phyloP scores from a whole-genome alignment of 1,284 basidiomycete genomes.

The Trichosporon faecale region DNA sequence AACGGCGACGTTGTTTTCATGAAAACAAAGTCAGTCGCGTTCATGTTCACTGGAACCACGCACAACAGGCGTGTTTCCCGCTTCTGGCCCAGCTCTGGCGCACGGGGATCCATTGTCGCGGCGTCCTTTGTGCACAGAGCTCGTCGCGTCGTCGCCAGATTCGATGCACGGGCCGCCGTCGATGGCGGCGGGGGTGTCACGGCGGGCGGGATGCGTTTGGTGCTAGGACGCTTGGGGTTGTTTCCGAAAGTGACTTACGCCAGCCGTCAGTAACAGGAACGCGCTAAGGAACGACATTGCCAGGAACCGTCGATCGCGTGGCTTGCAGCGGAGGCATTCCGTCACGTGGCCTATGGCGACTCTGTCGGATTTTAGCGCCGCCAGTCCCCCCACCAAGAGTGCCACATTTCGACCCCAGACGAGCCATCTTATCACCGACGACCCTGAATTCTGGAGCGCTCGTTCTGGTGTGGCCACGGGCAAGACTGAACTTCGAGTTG shows the following conservation, averaged over 20 bases:
- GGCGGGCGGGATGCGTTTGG: background rate
- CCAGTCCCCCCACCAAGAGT: background rate
- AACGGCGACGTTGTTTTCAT: background rate
- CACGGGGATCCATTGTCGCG: background rate
- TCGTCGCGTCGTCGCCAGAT: background rate
- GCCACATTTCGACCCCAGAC: background rate
- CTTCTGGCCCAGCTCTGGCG: background rate
- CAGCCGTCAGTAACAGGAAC: background rate
- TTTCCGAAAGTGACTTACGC: slow-evolving; percentile 10
- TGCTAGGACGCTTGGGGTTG: background rate
- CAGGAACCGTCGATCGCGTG: background rate
- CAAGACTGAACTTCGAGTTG: slow-evolving; percentile 6
- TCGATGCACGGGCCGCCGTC: slow-evolving; percentile 7
- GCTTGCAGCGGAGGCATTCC: background rate
- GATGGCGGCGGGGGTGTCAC: background rate
- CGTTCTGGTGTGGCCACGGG: slow-evolving; percentile 2
- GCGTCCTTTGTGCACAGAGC: background rate
- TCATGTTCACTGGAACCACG: background rate
- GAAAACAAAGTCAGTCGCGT: slow-evolving; percentile 10
- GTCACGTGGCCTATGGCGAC: background rate
- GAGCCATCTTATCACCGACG: background rate
- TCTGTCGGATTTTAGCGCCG: background rate
- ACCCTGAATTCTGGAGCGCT: slow-evolving; percentile 6
- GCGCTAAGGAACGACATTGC: background rate
- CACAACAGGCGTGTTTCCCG: background rate